phyloP scores from a whole-genome alignment of 2,329 filamentous ascomycete genomes.

The Emericellopsis atlantica region DNA sequence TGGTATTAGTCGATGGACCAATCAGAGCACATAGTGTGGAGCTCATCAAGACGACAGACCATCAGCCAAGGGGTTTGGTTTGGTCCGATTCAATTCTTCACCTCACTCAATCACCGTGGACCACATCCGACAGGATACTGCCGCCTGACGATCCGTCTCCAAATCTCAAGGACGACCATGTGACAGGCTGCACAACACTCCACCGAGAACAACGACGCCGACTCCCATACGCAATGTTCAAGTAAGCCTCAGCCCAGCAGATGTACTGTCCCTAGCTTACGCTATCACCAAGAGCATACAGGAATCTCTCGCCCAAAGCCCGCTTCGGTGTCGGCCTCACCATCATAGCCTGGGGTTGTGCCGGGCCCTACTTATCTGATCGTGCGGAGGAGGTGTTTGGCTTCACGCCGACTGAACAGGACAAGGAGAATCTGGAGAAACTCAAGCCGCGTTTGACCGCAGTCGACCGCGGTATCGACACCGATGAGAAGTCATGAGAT shows the following conservation, averaged over 20 bases:
- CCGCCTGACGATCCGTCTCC: too few species aligned
- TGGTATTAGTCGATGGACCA: too few species aligned
- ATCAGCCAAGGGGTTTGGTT: too few species aligned
- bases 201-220: not conserved
- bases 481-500: too few species aligned
- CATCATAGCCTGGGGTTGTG: conserved; percentile 62
- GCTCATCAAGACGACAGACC: too few species aligned
- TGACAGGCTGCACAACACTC: too few species aligned
- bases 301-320: conserved; percentile 55
- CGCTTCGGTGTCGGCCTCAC: conserved; percentile 60
- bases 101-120: too few species aligned
- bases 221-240: not conserved
- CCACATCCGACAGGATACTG: too few species aligned
- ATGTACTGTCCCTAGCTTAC: conserved; percentile 13
- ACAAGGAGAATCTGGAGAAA: conserved; percentile 53
- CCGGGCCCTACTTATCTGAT: conserved; percentile 64
- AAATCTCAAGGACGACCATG: too few species aligned
- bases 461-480: not conserved
- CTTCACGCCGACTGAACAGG: conserved; percentile 58
- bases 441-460: conserved; percentile 50
- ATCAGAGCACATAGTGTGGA: too few species aligned
- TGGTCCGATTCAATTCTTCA: too few species aligned
- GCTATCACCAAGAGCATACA: conserved; percentile 45
- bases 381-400: conserved; percentile 61
- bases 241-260: not conserved